phyloP scores from a whole-genome alignment of 371 early-diverging fungal genomes.

The Mortierella sp. region DNA sequence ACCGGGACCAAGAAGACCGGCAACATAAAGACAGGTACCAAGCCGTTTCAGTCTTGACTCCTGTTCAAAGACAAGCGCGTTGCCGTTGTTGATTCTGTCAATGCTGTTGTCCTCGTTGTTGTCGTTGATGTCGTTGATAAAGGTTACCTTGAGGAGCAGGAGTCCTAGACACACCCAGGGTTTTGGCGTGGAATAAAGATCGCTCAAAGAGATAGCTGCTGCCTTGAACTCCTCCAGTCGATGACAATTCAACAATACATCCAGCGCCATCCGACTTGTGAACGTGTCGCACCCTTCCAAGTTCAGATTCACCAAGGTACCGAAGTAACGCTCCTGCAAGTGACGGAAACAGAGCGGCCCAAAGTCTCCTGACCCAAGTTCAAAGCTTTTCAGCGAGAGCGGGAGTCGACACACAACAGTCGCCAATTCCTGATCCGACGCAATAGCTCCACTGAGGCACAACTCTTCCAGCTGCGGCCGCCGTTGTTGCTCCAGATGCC shows the following conservation, averaged over 20 bases:
- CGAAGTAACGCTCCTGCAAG: background rate
- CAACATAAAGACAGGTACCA: too few species aligned
- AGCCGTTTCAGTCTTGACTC: background rate
- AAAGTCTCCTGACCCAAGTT: background rate
- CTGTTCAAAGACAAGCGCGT: background rate
- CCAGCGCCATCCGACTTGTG: background rate
- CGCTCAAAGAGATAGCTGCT: background rate
- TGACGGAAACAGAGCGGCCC: background rate
- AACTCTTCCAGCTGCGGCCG: background rate
- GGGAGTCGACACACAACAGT: background rate
- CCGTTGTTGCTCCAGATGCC: background rate
- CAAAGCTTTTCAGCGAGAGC: background rate
- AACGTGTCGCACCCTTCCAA: background rate
- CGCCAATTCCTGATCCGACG: background rate
- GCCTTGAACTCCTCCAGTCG: background rate
- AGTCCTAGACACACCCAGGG: background rate
- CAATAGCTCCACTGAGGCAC: background rate
- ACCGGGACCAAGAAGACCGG: background rate
- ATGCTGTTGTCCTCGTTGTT: background rate
- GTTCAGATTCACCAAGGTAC: background rate
- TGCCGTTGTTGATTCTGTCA: background rate
- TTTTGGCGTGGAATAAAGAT: background rate
- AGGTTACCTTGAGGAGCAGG: background rate
- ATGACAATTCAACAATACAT: background rate
- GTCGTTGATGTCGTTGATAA: too few species aligned